Conservation (phyloP, 1,284 basidiomycete species). For the Cutaneotrichosporon dermatis region DNA sequence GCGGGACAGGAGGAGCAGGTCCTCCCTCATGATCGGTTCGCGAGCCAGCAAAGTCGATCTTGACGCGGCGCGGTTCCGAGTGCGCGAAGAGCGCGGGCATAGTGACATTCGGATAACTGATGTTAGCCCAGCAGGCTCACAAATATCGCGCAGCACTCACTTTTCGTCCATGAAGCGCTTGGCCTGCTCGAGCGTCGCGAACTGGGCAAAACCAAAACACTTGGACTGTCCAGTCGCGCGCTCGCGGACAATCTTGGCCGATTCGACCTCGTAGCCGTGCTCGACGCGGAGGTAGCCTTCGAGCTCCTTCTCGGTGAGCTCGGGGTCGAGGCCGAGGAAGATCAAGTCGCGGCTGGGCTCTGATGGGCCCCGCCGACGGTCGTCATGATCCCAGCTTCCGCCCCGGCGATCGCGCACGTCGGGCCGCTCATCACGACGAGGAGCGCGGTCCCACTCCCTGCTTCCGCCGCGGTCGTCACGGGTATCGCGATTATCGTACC, state of each 20-base stretch:
- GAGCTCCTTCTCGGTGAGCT: slow-evolving; percentile 85
- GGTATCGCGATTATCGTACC: slow-evolving; percentile 14
- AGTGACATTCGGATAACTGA: slow-evolving; percentile 68
- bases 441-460: not conserved
- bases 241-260: slow-evolving; percentile 79
- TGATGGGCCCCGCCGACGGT: slow-evolving; percentile 17
- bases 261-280: slow-evolving; percentile 51
- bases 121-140: slow-evolving; percentile 8
- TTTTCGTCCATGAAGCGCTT: slow-evolving; percentile 78
- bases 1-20: slow-evolving; percentile 7
- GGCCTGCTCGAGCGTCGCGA: slow-evolving; percentile 74
- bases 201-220: slow-evolving; percentile 90
- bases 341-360: slow-evolving; percentile 62
- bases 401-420: slow-evolving; percentile 5
- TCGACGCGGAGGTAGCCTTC: slow-evolving; percentile 60
- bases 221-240: slow-evolving; percentile 84
- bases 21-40: not conserved
- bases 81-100: slow-evolving; percentile 60
- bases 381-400: slow-evolving; percentile 2
- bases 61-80: slow-evolving; percentile 61
- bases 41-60: slow-evolving; percentile 75
- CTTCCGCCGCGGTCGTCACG: not conserved
- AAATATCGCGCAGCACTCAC: slow-evolving; percentile 26
- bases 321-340: slow-evolving; percentile 81
- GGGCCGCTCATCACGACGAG: not conserved